Evolutionary conservation across 352 stramenopile genomes (phyloP).

Genomic region (Bremia lactucae): DNA sequence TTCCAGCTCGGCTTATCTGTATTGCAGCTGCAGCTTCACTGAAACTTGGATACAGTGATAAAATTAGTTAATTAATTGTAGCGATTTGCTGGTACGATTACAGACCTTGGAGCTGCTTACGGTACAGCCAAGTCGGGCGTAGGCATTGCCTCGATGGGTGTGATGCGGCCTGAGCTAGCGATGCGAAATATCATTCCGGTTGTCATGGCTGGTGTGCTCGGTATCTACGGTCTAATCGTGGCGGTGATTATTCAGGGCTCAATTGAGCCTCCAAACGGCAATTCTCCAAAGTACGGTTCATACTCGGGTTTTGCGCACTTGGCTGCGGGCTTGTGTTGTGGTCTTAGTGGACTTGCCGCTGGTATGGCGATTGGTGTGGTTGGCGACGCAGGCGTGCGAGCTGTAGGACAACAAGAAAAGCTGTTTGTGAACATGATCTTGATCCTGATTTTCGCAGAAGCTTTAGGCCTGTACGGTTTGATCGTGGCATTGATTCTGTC

Average conservation of each 20-base stretch:
- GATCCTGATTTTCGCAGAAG: conserved; percentile 99
- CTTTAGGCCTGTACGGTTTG: conserved; percentile 93
- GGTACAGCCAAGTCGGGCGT: conserved; percentile 96
- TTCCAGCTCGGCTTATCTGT: neutral
- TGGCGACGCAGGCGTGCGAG: conserved; percentile 91
- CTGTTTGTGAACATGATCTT: conserved; percentile 98
- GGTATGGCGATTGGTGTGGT: conserved; percentile 94
- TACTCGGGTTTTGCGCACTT: conserved; percentile 93
- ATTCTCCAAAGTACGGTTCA: conserved; percentile 78
- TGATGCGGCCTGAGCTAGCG: conserved; percentile 93
- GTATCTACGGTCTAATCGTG: conserved; percentile 95
- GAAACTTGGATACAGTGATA: neutral
- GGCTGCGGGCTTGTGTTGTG: conserved; percentile 90
- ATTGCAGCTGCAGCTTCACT: neutral
- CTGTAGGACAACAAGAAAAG: conserved; percentile 96
- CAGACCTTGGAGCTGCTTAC: conserved; percentile 94
- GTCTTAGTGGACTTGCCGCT: conserved; percentile 87
- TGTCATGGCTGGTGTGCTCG: conserved; percentile 96
- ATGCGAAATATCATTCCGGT: conserved; percentile 99
- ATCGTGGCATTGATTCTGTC: conserved; percentile 92
- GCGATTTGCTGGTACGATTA: neutral
- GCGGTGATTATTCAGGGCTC: conserved; percentile 91
- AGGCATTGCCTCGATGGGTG: conserved; percentile 92
- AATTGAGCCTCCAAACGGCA: conserved; percentile 67
- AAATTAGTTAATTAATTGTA: neutral